Conservation (phyloP, 495 filamentous ascomycete genomes). For the Aspergillus ellipticus region DNA sequence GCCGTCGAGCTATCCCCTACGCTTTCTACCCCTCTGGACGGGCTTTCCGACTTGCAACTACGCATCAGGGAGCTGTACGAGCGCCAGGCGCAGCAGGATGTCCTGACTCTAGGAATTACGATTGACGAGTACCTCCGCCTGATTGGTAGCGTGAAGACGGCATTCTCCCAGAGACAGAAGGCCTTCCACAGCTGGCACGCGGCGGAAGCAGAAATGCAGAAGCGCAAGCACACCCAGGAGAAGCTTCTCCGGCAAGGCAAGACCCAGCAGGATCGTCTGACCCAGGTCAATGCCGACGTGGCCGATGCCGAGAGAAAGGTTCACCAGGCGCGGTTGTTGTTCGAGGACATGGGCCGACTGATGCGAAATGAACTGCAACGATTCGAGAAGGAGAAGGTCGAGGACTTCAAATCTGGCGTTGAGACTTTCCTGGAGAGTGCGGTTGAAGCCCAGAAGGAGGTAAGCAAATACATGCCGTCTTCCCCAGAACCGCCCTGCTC, state of each 20-base stretch:
- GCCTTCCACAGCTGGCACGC: constrained; percentile 89
- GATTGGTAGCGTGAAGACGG: constrained; percentile 87
- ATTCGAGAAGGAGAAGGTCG: constrained; percentile 96
- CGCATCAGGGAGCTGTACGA: constrained; percentile 94
- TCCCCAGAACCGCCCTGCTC: background rate
- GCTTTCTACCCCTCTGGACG: constrained; percentile 84
- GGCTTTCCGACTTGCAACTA: constrained; percentile 85
- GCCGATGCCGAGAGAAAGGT: constrained; percentile 88
- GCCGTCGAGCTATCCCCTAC: constrained; percentile 83
- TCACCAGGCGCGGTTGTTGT: constrained; percentile 83
- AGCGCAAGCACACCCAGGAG: constrained; percentile 80
- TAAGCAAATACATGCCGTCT: constrained; percentile 33
- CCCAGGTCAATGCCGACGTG: constrained; percentile 87
- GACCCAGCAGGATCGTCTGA: constrained; percentile 90
- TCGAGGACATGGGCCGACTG: constrained; percentile 95
- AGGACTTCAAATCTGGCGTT: constrained; percentile 97
- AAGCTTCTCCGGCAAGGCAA: constrained; percentile 91
- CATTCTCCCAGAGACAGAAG: constrained; percentile 89
- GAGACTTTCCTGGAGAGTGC: constrained; percentile 96
- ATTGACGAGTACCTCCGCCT: constrained; percentile 97
- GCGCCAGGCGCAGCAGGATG: constrained; percentile 94
- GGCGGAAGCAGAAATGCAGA: constrained; percentile 83
- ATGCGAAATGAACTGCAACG: constrained; percentile 88
- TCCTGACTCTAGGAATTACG: constrained; percentile 92
- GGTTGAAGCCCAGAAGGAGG: constrained; percentile 98